These are phyloP conservation scores for Solanum rostratum DNA, from an alignment of 257 asterid genomes.

Conservation along the genomic window DNA sequence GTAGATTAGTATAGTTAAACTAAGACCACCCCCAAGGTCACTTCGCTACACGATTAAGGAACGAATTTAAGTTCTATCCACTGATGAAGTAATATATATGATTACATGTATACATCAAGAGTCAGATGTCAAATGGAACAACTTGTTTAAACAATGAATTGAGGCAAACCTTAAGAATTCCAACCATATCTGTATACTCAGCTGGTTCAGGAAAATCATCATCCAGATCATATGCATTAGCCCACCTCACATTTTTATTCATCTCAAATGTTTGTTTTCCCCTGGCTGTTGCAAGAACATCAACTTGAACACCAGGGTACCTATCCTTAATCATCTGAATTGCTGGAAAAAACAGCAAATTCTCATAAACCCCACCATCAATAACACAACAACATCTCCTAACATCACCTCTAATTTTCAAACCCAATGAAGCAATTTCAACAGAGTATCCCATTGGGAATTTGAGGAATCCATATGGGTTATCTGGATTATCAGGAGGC, in stretches of 20 bases:
- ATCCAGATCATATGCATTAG: constrained; percentile 49
- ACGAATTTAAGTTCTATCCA: not conserved
- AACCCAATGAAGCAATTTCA: constrained; percentile 64
- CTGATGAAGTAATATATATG: not conserved
- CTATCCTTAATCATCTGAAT: constrained; percentile 81
- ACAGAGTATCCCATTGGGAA: constrained; percentile 64
- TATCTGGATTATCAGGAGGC: constrained; percentile 68
- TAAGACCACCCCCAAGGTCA: not conserved
- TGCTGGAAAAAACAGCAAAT: constrained; percentile 61
- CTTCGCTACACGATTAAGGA: not conserved
- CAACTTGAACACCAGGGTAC: constrained; percentile 80
- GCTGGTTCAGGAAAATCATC: constrained; percentile 71
- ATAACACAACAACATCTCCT: constrained; percentile 75
- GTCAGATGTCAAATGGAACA: not conserved
- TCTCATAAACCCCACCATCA: constrained; percentile 82
- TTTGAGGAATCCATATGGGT: constrained; percentile 76
- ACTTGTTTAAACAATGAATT: not conserved
- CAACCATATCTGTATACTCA: constrained; percentile 61
- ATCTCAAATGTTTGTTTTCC: constrained; percentile 73
- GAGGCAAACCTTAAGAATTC: constrained; percentile 54
- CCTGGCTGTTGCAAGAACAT: constrained; percentile 44
- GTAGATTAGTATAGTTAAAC: not conserved
- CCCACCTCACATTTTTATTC: constrained; percentile 84
- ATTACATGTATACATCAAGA: not conserved
- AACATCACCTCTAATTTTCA: constrained; percentile 71